Percentiles rank a stretch among this genome's conserved stretches.
Conservation (phyloP, 2,329 filamentous ascomycete genomes). For the Ceratocystis alfenasii region DNA sequence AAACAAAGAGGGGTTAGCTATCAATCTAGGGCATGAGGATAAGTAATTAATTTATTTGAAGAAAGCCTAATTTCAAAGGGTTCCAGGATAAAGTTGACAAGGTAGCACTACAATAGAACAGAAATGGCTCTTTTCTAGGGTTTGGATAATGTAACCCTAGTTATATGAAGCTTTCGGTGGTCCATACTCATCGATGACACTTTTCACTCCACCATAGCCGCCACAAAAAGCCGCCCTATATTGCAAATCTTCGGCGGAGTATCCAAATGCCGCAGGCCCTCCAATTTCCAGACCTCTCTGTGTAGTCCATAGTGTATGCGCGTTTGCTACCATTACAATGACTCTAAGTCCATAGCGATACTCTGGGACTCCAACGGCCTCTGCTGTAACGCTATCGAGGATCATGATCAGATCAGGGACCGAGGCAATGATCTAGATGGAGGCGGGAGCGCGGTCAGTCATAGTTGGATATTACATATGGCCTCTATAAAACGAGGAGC, state of each 20-base stretch:
- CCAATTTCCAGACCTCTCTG: constrained; percentile 12
- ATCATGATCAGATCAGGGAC: constrained; percentile 35
- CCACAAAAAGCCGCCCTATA: constrained; percentile 15
- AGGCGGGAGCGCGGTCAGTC: not conserved
- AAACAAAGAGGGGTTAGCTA: not conserved
- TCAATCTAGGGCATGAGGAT: not conserved
- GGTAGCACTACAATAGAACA: no score
- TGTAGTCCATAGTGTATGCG: constrained; percentile 17
- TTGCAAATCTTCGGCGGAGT: constrained; percentile 11
- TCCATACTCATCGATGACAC: constrained; percentile 17
- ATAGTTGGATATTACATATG: not conserved
- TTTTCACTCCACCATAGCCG: constrained; percentile 17
- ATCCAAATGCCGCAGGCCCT: constrained; percentile 18
- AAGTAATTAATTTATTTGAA: not conserved
- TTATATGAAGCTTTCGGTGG: not conserved
- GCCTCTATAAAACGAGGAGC: not conserved
- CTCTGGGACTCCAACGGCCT: constrained; percentile 32
- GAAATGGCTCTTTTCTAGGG: not conserved
- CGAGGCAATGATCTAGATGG: constrained; percentile 27
- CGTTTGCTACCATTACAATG: constrained; percentile 20
- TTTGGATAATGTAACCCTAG: not conserved
- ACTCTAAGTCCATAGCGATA: constrained; percentile 25
- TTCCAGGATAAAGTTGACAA: no score
- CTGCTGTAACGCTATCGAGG: constrained; percentile 31
- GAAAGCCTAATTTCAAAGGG: no score